Base-by-base conservation (phyloP, 2,329 filamentous ascomycete species). In the Claviceps sp. region DNA sequence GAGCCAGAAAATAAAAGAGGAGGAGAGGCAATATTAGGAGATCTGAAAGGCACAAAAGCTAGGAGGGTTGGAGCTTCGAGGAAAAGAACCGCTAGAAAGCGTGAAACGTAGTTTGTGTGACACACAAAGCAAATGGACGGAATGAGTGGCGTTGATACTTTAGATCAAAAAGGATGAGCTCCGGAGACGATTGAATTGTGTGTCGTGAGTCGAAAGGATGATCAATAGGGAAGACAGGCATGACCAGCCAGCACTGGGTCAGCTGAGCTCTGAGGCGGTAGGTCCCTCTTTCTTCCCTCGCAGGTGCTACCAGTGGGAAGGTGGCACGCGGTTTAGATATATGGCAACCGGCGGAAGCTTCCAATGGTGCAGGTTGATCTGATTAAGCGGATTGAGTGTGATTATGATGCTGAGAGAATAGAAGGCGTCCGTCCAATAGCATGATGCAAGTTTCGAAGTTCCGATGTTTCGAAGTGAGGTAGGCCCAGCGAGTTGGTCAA, bases 91-190 rank as follows among this genome's bases (percentile, higher is more conserved):
- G 50, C 51, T 55, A 51, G 37, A 58, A 53, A 50, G 57, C 54
- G 58, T 60, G 58, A 60, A 60, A 61, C 58, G 58, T 54, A 50
- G 52, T 47, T 51, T 42, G 59, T 60, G 59, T 60, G 59, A 60
- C 59, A 55, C 52, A 41, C 52, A 55, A 37, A 52, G 41, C 55
- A 55, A 54, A 53, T 52, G 52, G 52, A 46, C 42, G 48, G 53
- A 47, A 54, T 37, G 22, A 37, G 22, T 30, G 11, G 26, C 20
- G n/a, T 47, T 47, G 38, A 37, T 45, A 41, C 38, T 20, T 54
- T 37, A 43, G 14, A 38, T 47, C 18, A 44, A 22, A 44, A 50
- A 53, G 44, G 48, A 52, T 41, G 58, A 55, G 49, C 54, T 55
- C 55, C 47, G 38, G 49, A 52, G 51, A 34, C 51, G 50, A 52